Conservation (phyloP, 352 stramenopile species). For the Thraustotheca clavata region DNA sequence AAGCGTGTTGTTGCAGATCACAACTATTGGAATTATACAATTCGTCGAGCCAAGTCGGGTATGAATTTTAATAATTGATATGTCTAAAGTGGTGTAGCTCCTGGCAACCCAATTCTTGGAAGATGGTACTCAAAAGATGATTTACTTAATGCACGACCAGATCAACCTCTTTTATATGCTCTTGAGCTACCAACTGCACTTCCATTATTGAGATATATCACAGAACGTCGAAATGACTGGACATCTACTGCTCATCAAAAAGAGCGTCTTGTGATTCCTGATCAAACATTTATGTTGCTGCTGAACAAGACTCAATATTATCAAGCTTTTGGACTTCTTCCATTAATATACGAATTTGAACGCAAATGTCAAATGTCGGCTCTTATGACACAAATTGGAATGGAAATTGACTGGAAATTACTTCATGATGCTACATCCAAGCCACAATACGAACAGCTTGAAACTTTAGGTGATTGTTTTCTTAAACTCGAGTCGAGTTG, state of each 20-base stretch:
- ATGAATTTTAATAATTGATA: background rate
- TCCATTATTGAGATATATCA: slow-evolving; percentile 70
- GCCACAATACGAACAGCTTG: slow-evolving; percentile 67
- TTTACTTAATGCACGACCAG: slow-evolving; percentile 40
- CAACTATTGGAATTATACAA: slow-evolving; percentile 53
- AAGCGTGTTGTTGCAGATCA: slow-evolving; percentile 35
- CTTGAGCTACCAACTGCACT: slow-evolving; percentile 70
- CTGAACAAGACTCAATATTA: slow-evolving; percentile 67
- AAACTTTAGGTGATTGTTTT: slow-evolving; percentile 79
- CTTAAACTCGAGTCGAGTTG: slow-evolving; percentile 81
- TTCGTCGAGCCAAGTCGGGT: slow-evolving; percentile 28
- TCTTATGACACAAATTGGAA: slow-evolving; percentile 69
- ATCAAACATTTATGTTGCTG: slow-evolving; percentile 55
- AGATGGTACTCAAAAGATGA: slow-evolving; percentile 65
- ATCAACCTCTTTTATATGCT: slow-evolving; percentile 55
- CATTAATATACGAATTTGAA: slow-evolving; percentile 81
- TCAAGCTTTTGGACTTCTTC: slow-evolving; percentile 72
- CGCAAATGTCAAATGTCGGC: slow-evolving; percentile 82
- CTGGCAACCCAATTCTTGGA: slow-evolving; percentile 65
- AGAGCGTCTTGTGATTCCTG: slow-evolving; percentile 61
- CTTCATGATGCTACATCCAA: slow-evolving; percentile 79
- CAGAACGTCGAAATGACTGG: slow-evolving; percentile 59
- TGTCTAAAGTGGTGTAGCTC: slow-evolving; percentile 8
- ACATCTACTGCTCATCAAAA: slow-evolving; percentile 57
- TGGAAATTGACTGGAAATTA: slow-evolving; percentile 65